These are phyloP conservation scores for Begonia loranthoides DNA, from an alignment of 306 rosid genomes.

Conservation along the genomic window DNA sequence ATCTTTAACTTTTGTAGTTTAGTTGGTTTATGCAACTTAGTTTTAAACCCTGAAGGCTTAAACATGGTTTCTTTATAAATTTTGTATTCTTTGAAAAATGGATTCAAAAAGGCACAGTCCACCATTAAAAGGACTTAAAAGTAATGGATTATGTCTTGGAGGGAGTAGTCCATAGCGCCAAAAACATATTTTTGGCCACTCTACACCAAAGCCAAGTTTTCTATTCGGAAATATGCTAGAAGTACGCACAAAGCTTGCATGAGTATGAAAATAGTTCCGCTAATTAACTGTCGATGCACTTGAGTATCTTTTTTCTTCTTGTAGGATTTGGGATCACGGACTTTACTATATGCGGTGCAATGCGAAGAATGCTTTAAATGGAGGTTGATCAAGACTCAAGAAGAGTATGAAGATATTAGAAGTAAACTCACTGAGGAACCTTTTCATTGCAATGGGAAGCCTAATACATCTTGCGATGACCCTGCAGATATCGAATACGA, in stretches of 20 bases:
- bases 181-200: neutral
- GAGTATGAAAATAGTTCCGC: too few species aligned
- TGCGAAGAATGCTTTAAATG: slow-evolving; percentile 68
- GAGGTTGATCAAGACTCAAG: slow-evolving; percentile 62
- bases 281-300: neutral
- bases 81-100: too few species aligned
- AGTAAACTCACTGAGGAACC: slow-evolving; percentile 36
- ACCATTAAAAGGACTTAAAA: too few species aligned
- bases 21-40: too few species aligned
- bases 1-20: too few species aligned
- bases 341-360: slow-evolving; percentile 43
- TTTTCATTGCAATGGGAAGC: slow-evolving; percentile 40
- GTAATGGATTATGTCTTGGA: too few species aligned
- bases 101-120: too few species aligned
- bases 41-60: too few species aligned
- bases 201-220: neutral
- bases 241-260: too few species aligned
- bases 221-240: neutral
- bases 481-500: slow-evolving; percentile 65
- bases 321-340: slow-evolving; percentile 26
- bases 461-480: slow-evolving; percentile 42
- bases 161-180: neutral
- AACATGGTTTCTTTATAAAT: too few species aligned
- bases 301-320: slow-evolving; percentile 17
- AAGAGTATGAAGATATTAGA: slow-evolving; percentile 75